Evolutionary conservation across 2,329 filamentous ascomycete genomes (phyloP), one percentile per base, ranked within the genome.

Genomic region (Phyllosticta citriasiana): DNA sequence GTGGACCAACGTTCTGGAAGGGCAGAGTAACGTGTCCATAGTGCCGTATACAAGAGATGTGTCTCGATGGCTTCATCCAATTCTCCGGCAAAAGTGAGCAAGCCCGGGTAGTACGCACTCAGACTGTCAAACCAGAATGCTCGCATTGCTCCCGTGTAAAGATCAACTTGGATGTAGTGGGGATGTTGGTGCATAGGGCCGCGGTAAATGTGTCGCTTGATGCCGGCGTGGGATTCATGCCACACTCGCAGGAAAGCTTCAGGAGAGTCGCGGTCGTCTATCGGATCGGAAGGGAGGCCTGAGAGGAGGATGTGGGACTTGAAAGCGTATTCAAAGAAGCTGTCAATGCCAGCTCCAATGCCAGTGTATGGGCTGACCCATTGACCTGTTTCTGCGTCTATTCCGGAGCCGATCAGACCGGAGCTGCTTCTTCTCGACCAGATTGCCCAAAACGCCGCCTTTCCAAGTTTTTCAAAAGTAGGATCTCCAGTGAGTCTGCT

Each of bases 261-360:
- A 0, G 92, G 79, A 0, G 88, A 88, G 59, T 79, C 71, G 65
- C 90, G 84, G 64, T 88, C 82, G 57, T 85, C 82, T 2, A 83
- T 68, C 4, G 69, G 52, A 53, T 76, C 68, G 63, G 73, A 74
- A 0, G 76, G 73, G 5, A 79, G 84, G 1, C 90, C 89, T 2
- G 93, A 96, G 24, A 97, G 83, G 25, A 99, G 76, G 63, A 99
- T 89, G 70, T 96, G 87, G 19, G 91, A 91, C 75, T 99, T 99
- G 68, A 97, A 82, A 3, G 94, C 92, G 74, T 99, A 99, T 76
- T 99, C 94, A 70, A 96, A 97, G 77, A 99, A 99, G 75, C 92
- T 97, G 76, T 99, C 94, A 69, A 96, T 91, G 50, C 94, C 94
- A 7, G 94, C 94, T 57, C 94, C 94, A 67, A 99, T 96, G 30